These are phyloP conservation scores for Lodderomyces pseudojiufengensis DNA, from an alignment of 1,139 yeast species.

Conservation along the genomic window DNA sequence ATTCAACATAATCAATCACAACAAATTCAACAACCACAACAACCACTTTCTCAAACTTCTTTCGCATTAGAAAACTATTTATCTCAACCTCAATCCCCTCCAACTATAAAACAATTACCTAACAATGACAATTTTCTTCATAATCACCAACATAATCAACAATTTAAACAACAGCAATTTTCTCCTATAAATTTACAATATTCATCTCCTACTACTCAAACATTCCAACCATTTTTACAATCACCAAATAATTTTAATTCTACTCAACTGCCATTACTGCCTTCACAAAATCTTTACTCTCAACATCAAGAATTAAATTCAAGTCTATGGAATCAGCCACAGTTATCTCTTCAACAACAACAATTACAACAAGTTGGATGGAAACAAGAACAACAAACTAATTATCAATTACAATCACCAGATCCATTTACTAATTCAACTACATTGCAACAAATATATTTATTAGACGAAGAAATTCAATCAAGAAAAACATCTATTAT, in stretches of 20 bases:
- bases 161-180: neutral
- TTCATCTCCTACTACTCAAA: slow-evolving; percentile 4
- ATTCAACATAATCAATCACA: slow-evolving; percentile 1
- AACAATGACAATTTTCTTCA: neutral
- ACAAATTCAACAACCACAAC: slow-evolving; percentile 2
- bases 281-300: neutral
- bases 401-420: neutral
- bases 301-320: neutral
- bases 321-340: too few species aligned
- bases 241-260: neutral
- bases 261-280: neutral
- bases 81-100: too few species aligned
- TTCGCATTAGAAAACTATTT: neutral
- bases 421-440: neutral
- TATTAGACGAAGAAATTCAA: slow-evolving; percentile 3
- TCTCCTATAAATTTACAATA: neutral
- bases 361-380: too few species aligned
- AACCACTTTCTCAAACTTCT: neutral
- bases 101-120: too few species aligned
- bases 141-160: neutral
- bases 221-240: neutral
- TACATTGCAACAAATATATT: slow-evolving; percentile 3
- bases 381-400: too few species aligned
- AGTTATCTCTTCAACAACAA: too few species aligned
- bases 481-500: neutral